Evolutionary conservation across 129 eudicot genomes (phyloP), one percentile per base, ranked within the genome.

Genomic region (Helianthus tuberosus): DNA sequence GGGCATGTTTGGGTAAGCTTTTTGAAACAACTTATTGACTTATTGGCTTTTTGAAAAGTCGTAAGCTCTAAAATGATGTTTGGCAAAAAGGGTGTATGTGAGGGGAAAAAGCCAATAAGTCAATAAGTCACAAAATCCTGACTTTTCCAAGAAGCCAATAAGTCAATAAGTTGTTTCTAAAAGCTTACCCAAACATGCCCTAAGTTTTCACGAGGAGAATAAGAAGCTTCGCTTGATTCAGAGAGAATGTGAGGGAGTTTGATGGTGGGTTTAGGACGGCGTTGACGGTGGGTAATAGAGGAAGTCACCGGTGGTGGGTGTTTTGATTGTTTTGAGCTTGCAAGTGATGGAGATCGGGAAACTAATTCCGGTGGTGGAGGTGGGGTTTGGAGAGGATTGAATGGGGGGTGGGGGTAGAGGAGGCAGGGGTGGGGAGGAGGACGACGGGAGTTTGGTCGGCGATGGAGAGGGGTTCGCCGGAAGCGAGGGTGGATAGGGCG

Each of bases 361-460:
- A 25, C 39, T 27, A 66, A 32, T n/a, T 59, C 59, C 11, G 69
- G 16, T 25, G 75, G 51, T 9, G 53, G 77, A n/a, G 68, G 16
- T 23, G 73, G 54, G 25, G 79, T 51, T 12, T 51, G 55, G 79
- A 64, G 38, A n/a, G 66, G 13, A 14, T 51, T 44, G 3, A 64
- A 77, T 16, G 86, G 71, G 39, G 73, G 82, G 91, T 16, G 66
- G 88, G 62, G 39, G 68, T 82, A 29, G 35, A 29, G 35, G 35
- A 29, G 35, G 35, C 0, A 29, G 3, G 35, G 23, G 73, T 71
- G 47, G 82, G 93, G 77, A 89, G 91, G 69, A 91, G 80, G 27
- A 94, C 89, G 43, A 96, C 81, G 23, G 97, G 98, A 36, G 98
- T 81, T 63, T 83, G 81, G 80, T 91, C 77, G 66, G 93, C 87